phyloP scores from a whole-genome alignment of 2,329 filamentous ascomycete species.

The Aspergillus proliferans region DNA sequence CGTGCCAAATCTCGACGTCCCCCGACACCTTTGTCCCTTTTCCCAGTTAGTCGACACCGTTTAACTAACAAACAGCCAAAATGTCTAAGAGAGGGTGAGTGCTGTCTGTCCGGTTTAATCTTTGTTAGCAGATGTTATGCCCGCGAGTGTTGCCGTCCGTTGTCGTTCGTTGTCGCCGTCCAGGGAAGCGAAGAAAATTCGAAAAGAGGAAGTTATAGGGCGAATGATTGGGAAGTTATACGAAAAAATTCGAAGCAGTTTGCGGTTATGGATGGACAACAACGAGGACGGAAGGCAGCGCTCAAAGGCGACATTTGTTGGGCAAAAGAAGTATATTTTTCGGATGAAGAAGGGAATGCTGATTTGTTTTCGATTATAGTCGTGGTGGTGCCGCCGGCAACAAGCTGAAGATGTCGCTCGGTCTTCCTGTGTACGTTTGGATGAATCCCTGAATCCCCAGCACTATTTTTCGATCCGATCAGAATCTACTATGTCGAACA shows the following conservation, averaged over 20 bases:
- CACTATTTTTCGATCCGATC: background rate
- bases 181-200: background rate
- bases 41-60: constrained; percentile 32
- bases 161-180: background rate
- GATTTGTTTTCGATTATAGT: constrained; percentile 33
- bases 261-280: background rate
- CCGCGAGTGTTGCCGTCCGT: background rate
- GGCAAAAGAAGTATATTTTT: background rate
- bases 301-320: background rate
- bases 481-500: constrained; percentile 3
- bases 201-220: background rate
- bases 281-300: background rate
- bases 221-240: background rate
- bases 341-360: constrained; percentile 9
- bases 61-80: constrained; percentile 37
- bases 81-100: constrained; percentile 50
- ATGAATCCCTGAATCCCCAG: background rate
- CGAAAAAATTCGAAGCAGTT: background rate
- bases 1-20: constrained; percentile 22
- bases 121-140: background rate
- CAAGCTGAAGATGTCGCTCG: constrained; percentile 99
- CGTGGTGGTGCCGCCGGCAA: constrained; percentile 90
- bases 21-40: constrained; percentile 24
- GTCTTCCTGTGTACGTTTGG: constrained; percentile 92
- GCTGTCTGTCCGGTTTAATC: constrained; percentile 1